A percentile compares a stretch with the other conserved stretches of the same genome.
Conservation (phyloP, 2,329 filamentous ascomycete species). For the Lecanicillium sp. region DNA sequence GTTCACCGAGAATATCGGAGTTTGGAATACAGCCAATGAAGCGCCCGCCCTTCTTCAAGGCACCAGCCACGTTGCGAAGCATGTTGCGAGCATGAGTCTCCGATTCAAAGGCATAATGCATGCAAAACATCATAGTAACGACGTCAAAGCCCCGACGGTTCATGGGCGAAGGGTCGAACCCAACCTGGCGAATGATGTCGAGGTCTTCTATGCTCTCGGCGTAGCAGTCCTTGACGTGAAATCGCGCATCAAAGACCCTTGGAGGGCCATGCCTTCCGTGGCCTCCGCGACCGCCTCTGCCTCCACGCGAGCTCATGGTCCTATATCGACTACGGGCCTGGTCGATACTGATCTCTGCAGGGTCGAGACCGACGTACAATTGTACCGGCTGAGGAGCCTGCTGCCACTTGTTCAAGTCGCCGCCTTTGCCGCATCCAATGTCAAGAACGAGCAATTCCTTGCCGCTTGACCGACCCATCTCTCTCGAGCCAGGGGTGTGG, state of each 20-base stretch:
- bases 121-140: conserved; percentile 98
- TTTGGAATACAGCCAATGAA: conserved; percentile 97
- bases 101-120: conserved; percentile 96
- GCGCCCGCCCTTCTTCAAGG: conserved; percentile 85
- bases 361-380: conserved; percentile 89
- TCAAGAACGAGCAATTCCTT: conserved; percentile 76
- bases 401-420: conserved; percentile 93
- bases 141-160: conserved; percentile 82
- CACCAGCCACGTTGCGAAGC: conserved; percentile 85
- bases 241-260: conserved; percentile 73
- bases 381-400: conserved; percentile 85
- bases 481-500: conserved; percentile 52
- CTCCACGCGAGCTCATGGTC: conserved; percentile 56
- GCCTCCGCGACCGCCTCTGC: conserved; percentile 45
- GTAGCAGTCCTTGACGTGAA: conserved; percentile 88
- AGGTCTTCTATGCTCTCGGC: conserved; percentile 75
- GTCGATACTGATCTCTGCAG: conserved; percentile 83
- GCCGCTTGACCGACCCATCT: conserved; percentile 39
- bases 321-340: conserved; percentile 82
- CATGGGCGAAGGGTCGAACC: conserved; percentile 72
- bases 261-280: conserved; percentile 38
- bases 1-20: conserved; percentile 77
- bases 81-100: conserved; percentile 86
- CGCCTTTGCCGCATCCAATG: conserved; percentile 93
- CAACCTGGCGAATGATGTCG: conserved; percentile 74